A percentile compares a stretch with the other conserved stretches of the same genome.
These are phyloP conservation scores for Jamesozyma lodderae DNA, from an alignment of 805 yeast genomes.

Conservation along the genomic window DNA sequence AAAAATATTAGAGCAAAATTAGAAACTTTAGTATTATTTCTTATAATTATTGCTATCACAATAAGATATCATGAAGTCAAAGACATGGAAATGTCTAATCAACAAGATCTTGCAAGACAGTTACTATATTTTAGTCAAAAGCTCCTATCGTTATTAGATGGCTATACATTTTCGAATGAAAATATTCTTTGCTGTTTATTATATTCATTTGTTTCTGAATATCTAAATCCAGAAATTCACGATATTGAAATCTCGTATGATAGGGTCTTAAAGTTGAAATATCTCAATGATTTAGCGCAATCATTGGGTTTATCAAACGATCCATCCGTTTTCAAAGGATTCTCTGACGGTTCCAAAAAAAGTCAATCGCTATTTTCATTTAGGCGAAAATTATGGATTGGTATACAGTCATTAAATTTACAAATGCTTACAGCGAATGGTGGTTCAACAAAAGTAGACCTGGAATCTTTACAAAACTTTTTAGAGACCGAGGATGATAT, in stretches of 20 bases:
- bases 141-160: slow-evolving; percentile 8
- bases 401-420: slow-evolving; percentile 13
- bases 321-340: slow-evolving; percentile 7
- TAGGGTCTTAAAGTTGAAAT: slow-evolving; percentile 5
- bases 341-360: neutral
- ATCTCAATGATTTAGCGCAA: slow-evolving; percentile 5
- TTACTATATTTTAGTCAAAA: slow-evolving; percentile 3
- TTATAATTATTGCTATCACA: slow-evolving; percentile 7
- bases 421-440: slow-evolving; percentile 8
- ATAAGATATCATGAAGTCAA: slow-evolving; percentile 1
- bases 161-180: slow-evolving; percentile 8
- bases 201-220: slow-evolving; percentile 6
- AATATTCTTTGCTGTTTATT: slow-evolving; percentile 8
- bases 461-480: slow-evolving; percentile 7
- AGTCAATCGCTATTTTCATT: slow-evolving; percentile 1
- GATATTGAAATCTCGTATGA: slow-evolving; percentile 7
- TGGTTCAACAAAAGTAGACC: slow-evolving; percentile 1
- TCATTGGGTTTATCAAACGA: slow-evolving; percentile 9
- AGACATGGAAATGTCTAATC: neutral
- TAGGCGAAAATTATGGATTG: slow-evolving; percentile 14
- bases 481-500: neutral
- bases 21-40: slow-evolving; percentile 9
- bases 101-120: neutral
- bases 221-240: slow-evolving; percentile 7
- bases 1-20: slow-evolving; percentile 9